A percentile compares a stretch with the other conserved stretches of the same genome.
Conservation (phyloP, 495 filamentous ascomycete species). For the Lichenothelia convexa region DNA sequence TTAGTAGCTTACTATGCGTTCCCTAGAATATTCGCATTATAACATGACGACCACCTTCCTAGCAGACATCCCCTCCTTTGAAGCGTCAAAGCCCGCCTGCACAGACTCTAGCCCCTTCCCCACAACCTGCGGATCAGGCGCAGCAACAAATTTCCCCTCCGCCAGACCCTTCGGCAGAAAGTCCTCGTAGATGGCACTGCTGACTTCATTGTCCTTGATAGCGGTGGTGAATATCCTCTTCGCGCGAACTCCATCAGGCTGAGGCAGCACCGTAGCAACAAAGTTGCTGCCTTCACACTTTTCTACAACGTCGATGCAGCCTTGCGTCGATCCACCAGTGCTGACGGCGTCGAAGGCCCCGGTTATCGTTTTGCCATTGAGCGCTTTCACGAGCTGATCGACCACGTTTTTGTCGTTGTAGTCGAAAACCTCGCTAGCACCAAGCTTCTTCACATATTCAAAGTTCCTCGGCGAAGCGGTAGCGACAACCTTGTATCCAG, state of each 20-base stretch:
- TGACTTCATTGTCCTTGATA: slow-evolving; percentile 27
- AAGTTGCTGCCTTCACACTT: slow-evolving; percentile 22
- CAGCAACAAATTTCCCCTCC: slow-evolving; percentile 20
- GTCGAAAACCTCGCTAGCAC: slow-evolving; percentile 19
- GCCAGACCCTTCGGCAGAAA: slow-evolving; percentile 23
- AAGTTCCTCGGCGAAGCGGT: slow-evolving; percentile 16
- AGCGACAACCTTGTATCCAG: slow-evolving; percentile 15
- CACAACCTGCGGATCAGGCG: slow-evolving; percentile 20
- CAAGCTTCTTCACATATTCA: slow-evolving; percentile 14
- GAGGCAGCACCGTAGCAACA: slow-evolving; percentile 21
- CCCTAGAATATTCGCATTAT: too few species aligned
- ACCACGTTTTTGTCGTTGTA: slow-evolving; percentile 17
- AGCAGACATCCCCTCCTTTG: slow-evolving; percentile 21
- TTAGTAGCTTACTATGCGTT: too few species aligned
- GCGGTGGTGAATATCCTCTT: slow-evolving; percentile 15
- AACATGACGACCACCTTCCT: neutral
- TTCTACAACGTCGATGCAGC: slow-evolving; percentile 16
- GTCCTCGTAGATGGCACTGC: slow-evolving; percentile 25
- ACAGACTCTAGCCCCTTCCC: slow-evolving; percentile 24
- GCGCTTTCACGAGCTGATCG: slow-evolving; percentile 19
- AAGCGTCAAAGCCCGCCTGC: slow-evolving; percentile 17
- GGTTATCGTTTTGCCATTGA: slow-evolving; percentile 18
- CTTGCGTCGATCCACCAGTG: slow-evolving; percentile 5
- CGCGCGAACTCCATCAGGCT: slow-evolving; percentile 18
- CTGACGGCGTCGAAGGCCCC: slow-evolving; percentile 25